These are phyloP conservation scores for Trichophyton schoenleinii DNA, from an alignment of 2,329 filamentous ascomycete species.

Conservation along the genomic window DNA sequence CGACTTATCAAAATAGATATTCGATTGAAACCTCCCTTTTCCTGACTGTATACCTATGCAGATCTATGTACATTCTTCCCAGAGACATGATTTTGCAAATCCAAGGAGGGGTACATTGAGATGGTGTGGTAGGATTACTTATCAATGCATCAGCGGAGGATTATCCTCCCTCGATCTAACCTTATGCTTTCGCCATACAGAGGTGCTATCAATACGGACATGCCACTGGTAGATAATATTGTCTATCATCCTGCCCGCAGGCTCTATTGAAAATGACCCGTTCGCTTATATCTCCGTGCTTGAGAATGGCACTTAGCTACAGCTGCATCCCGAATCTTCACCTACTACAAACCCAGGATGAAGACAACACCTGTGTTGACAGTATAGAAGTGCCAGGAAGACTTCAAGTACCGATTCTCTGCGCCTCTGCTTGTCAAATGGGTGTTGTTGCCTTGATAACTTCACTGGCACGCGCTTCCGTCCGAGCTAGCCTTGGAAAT, in stretches of 20 bases:
- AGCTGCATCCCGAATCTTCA: no score
- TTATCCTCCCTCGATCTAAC: not conserved
- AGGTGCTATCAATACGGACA: not conserved
- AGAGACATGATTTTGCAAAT: not conserved
- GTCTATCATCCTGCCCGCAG: not conserved
- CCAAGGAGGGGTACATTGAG: not conserved
- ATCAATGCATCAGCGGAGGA: not conserved
- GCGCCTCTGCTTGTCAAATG: no score
- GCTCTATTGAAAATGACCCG: not conserved
- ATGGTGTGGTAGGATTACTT: not conserved
- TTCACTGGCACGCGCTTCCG: not conserved
- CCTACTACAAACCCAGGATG: no score
- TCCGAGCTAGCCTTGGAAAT: not conserved
- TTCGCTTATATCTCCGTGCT: not conserved
- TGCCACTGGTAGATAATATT: not conserved
- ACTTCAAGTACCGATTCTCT: no score
- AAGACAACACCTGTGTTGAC: no score
- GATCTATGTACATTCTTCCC: not conserved
- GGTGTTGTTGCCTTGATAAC: no score
- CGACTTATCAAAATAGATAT: not conserved
- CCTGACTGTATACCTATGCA: not conserved
- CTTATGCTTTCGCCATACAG: not conserved
- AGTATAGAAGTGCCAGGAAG: no score
- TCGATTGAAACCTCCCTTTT: not conserved
- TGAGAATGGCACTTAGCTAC: not conserved